A percentile compares a stretch with the other conserved stretches of the same genome.
These are phyloP conservation scores for Argentina anserina DNA, from an alignment of 306 rosid genomes.

Conservation along the genomic window DNA sequence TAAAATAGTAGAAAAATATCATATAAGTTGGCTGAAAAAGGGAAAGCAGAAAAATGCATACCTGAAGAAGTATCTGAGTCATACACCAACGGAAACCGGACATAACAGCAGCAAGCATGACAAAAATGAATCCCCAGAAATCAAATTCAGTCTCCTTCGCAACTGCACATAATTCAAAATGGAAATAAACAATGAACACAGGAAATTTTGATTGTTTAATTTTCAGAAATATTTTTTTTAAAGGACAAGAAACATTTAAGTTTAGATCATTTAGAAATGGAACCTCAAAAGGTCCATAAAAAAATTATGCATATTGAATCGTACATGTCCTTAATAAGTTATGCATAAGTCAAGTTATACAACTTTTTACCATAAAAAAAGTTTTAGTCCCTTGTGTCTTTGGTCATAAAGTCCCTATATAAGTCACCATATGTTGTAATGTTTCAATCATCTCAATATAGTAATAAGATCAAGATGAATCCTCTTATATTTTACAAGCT, in stretches of 20 bases:
- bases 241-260: slow-evolving; percentile 1
- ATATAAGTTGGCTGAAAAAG: background rate
- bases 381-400: background rate
- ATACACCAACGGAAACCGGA: slow-evolving; percentile 98
- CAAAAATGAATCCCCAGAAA: slow-evolving; percentile 79
- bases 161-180: slow-evolving; percentile 39
- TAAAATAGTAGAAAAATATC: background rate
- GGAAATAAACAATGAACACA: slow-evolving; percentile 20
- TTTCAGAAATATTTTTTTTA: too few species aligned
- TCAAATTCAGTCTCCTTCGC: slow-evolving; percentile 88
- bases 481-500: background rate
- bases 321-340: background rate
- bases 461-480: background rate
- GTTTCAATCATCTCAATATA: background rate
- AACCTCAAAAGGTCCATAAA: background rate
- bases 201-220: too few species aligned
- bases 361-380: background rate
- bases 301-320: too few species aligned
- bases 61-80: slow-evolving; percentile 98
- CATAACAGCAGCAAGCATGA: slow-evolving; percentile 99
- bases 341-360: background rate
- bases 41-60: slow-evolving; percentile 29
- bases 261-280: background rate
- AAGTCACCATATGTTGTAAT: background rate
- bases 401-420: background rate